These are phyloP conservation scores for Alternaria ethzedia DNA, from an alignment of 2,329 filamentous ascomycete genomes.

Conservation along the genomic window DNA sequence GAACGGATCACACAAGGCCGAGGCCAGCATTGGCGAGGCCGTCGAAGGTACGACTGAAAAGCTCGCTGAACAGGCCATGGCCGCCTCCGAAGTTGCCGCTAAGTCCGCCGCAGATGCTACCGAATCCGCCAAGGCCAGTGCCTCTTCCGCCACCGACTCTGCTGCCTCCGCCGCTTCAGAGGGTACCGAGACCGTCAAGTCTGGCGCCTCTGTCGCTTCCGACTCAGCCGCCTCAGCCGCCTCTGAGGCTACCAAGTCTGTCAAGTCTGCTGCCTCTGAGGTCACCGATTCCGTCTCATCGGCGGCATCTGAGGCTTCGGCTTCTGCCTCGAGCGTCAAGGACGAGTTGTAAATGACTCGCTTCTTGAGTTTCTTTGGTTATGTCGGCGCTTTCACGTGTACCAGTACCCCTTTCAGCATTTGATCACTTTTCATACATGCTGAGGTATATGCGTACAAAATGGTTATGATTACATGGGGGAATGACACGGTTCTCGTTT, in stretches of 20 bases:
- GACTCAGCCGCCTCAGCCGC: constrained; percentile 46
- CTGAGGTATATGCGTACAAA: constrained; percentile 32
- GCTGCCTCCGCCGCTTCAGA: constrained; percentile 40
- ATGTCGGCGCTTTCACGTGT: constrained; percentile 19
- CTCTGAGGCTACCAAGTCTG: constrained; percentile 43
- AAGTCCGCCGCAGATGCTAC: constrained; percentile 44
- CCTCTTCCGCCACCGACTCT: constrained; percentile 45
- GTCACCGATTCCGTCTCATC: constrained; percentile 34
- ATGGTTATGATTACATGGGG: constrained; percentile 31
- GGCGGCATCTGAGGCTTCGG: constrained; percentile 35
- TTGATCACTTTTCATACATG: constrained; percentile 17
- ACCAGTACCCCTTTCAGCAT: constrained; percentile 31
- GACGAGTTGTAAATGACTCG: constrained; percentile 75
- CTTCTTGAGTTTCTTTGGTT: constrained; percentile 15
- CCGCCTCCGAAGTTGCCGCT: constrained; percentile 40
- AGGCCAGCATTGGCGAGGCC: constrained; percentile 57
- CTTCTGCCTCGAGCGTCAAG: constrained; percentile 52
- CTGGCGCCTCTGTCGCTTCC: constrained; percentile 46
- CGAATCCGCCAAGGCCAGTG: constrained; percentile 54
- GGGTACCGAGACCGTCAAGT: constrained; percentile 47
- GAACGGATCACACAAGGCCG: constrained; percentile 88
- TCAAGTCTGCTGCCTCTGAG: constrained; percentile 17
- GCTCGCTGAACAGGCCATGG: constrained; percentile 50
- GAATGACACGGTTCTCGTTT: constrained; percentile 19
- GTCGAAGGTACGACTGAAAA: constrained; percentile 49